Percentiles rank a stretch among this genome's conserved stretches.
These are phyloP conservation scores for Knoxia roxburghii DNA, from an alignment of 257 asterid species.

Conservation along the genomic window DNA sequence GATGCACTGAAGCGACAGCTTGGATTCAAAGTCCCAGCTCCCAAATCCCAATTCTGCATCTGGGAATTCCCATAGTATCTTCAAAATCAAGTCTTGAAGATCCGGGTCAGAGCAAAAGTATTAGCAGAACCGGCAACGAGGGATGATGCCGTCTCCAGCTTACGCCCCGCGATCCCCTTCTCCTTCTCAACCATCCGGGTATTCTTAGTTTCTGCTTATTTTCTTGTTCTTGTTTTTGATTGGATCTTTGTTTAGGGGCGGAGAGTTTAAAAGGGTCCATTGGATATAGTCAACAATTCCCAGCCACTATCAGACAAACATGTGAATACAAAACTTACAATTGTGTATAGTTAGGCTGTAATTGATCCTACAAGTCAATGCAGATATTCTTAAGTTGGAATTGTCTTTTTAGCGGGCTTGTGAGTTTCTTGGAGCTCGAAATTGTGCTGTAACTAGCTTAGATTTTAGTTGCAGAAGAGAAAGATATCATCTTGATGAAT, in stretches of 20 bases:
- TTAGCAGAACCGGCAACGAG: no score
- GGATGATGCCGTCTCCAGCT: conserved; percentile 86
- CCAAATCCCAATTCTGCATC: background rate
- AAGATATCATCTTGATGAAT: background rate
- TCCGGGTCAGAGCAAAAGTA: no score
- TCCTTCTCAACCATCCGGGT: conserved; percentile 99
- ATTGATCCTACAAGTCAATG: background rate
- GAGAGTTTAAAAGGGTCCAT: background rate
- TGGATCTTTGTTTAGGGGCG: background rate
- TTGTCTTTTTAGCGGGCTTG: background rate
- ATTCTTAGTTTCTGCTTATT: background rate
- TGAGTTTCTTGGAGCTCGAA: background rate
- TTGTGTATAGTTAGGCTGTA: background rate
- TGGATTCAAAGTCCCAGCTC: background rate
- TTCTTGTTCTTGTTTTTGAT: background rate
- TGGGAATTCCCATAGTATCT: background rate
- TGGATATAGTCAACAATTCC: background rate
- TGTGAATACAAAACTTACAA: background rate
- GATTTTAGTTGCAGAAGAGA: background rate
- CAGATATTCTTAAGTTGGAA: background rate
- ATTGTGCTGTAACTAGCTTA: background rate
- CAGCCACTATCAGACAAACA: background rate
- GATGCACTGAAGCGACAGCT: background rate
- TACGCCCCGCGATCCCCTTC: conserved; percentile 77
- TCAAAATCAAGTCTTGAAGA: conserved; percentile 7